Base-by-base conservation (phyloP, 106 monocot genomes). In the Triglochin maritima region DNA sequence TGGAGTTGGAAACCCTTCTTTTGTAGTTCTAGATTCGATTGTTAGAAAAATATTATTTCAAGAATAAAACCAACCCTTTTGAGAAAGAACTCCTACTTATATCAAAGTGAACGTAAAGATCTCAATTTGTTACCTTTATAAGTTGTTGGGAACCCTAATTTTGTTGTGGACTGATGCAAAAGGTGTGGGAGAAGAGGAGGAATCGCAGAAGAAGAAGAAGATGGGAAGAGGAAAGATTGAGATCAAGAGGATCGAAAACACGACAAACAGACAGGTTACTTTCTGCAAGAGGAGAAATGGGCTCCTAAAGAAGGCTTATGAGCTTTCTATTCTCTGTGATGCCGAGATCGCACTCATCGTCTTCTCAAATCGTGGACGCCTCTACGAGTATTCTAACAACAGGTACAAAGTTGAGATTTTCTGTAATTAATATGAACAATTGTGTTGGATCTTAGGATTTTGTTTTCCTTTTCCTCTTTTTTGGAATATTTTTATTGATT, bases 301-400 rank as follows among this genome's bases (percentile, higher is more conserved):
- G 16, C 72, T 89, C 16, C 82, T 88, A 50, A 88, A 88, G 77
- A 88, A 88, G 61, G 88, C 88, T 9, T 81, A 88, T 51, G 88
- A 88, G 67, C 69, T 88, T 58, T 88, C 88, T 12, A 80, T 86
- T 9, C 80, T 86, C 49, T 86, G 83, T 64, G 86, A 86, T 47
- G 83, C 86, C 69, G 88, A 88, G 77, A 72, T 88, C 9, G 84
- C 87, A 12, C 82, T 88, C 47, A 73, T 88, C 58, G 41, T 88
- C 79, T 88, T 88, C 82, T 88, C 88, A 58, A 88, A 69, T 60
- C 84, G 84, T 3, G 88, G 88, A 52, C 81, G 85, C 56, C 84
- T 88, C 66, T 88, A 79, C 50, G 88, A 88, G 79, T 88, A 71
- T 52, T 61, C 71, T 12, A 71, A 71, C 50, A 29, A 62, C 51